These are phyloP conservation scores for Sorghum bicolor DNA, from an alignment of 176 grass and related monocot genomes.

Conservation along the genomic window Sorghum_bicolor_NCBIv3 NC_012877.2:13666501-13667000, in stretches of 20 bases:
- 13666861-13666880: neutral
- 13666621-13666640: conserved; percentile 36
- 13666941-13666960: neutral
- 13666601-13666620: conserved; percentile 53
- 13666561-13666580: neutral
- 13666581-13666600: conserved; percentile 31
- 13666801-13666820: neutral
- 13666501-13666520: neutral
- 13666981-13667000: too few species aligned
- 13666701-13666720: neutral
- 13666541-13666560: neutral
- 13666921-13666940: neutral
- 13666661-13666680: conserved; percentile 1
- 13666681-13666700: neutral
- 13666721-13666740: neutral
- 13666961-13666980: too few species aligned
- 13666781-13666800: neutral
- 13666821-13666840: conserved; percentile 1
- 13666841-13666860: conserved; percentile 26
- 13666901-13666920: neutral
- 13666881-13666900: neutral
- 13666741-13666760: neutral
- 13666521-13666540: neutral
- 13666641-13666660: conserved; percentile 12
- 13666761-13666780: neutral